Base-by-base conservation (phyloP, 495 filamentous ascomycete species). In the Parachaetomium inaequale region DNA sequence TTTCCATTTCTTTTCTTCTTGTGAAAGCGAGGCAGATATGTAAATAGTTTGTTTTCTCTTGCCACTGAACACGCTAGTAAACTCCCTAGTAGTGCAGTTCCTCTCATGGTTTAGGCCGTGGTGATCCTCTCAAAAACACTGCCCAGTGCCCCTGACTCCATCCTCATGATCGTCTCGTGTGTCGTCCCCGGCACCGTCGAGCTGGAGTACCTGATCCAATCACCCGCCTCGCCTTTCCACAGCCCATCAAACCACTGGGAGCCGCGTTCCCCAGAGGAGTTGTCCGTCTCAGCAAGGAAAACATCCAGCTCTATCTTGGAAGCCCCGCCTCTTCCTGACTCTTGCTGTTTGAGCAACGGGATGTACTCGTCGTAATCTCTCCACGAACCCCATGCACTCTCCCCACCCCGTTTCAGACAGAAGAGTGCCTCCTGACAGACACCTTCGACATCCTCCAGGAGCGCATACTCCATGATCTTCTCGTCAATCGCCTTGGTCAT, bases 401-500 rank as follows among this genome's bases (percentile, higher is more conserved):
- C 19, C 2, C 25, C 47, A 2, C 2, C 47, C 23, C 12, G 8
- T 19, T 31, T 51, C 25, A 51, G 17, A 12, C 47, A 51, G 11
- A 51, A 51, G 5, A 51, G 26, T 23, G 47, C 47, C 26, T 51
- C 47, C 47, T 51, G 47, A 31, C 26, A 29, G 4, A 51, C 26
- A 4, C 47, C 26, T 19, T 31, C 26, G 12, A 51, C 15, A 15
- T 31, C 15, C 26, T 51, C 26, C 47, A 51, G 15, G 17, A 51
- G 23, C 3, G 47, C 47, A 51, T 51, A 51, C 23, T 51, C 47
- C 47, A 51, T 51, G 26, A 51, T 31, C 47, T 51, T 51, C 11
- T 51, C 26, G 26, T 51, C 26, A 3, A 51, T 19, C 1, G 47
- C 47, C 47, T 19, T 51, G 8, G 23, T 51, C 47, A 28, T 8